Evolutionary conservation across 2,329 filamentous ascomycete genomes (phyloP).

Genomic region (Dryadomyces quercivorus): DNA sequence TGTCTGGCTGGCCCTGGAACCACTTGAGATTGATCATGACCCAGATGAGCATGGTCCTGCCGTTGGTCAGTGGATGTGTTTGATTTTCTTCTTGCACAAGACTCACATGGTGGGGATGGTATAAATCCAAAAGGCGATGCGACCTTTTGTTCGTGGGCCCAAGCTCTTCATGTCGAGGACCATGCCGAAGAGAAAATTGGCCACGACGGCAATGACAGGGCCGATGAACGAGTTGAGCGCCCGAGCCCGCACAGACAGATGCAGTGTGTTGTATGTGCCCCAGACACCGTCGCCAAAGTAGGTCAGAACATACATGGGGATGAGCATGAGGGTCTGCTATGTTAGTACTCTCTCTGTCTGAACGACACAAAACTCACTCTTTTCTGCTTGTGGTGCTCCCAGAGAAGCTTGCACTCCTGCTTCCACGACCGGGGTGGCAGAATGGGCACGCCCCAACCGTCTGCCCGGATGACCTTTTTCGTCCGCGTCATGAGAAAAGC

Average conservation of each 20-base stretch:
- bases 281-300: slow-evolving; percentile 4
- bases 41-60: not conserved
- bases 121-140: not conserved
- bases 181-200: not conserved
- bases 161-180: not conserved
- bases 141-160: not conserved
- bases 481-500: not conserved
- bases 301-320: slow-evolving; percentile 2
- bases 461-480: not conserved
- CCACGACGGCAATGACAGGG: not conserved
- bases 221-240: not conserved
- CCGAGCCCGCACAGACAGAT: not conserved
- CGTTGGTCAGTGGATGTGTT: not conserved
- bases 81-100: not conserved
- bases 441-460: slow-evolving; percentile 1
- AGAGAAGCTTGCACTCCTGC: not conserved
- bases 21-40: slow-evolving; percentile 2
- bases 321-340: not conserved
- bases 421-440: not conserved
- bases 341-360: not conserved
- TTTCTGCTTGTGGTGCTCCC: not conserved
- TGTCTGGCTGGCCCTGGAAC: not conserved
- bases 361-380: not conserved
- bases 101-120: not conserved
- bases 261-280: not conserved